These are phyloP conservation scores for Xylaria sp. DNA, from an alignment of 2,329 filamentous ascomycete genomes.

Conservation along the genomic window DNA sequence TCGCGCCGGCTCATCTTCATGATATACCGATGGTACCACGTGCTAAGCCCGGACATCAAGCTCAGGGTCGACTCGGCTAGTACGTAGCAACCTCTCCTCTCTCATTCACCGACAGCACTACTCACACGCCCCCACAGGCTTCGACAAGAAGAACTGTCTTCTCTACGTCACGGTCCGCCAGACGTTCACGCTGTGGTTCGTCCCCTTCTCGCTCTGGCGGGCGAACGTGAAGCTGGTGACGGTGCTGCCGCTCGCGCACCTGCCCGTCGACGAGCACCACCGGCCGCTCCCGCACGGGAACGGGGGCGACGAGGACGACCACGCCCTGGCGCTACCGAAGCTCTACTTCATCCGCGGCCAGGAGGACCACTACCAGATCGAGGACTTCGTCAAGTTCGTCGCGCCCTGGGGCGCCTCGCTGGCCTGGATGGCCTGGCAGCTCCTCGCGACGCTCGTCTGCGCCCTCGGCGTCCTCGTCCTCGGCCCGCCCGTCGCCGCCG, in stretches of 20 bases:
- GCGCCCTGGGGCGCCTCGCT: slow-evolving; percentile 59
- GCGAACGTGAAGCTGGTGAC: slow-evolving; percentile 69
- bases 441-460: slow-evolving; percentile 66
- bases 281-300: slow-evolving; percentile 12
- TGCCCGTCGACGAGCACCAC: slow-evolving; percentile 35
- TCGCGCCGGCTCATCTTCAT: slow-evolving; percentile 68
- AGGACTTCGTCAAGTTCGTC: slow-evolving; percentile 75
- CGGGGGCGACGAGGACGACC: slow-evolving; percentile 33
- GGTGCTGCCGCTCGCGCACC: slow-evolving; percentile 63
- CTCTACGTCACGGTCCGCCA: slow-evolving; percentile 77
- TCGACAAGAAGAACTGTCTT: slow-evolving; percentile 65
- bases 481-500: slow-evolving; percentile 5
- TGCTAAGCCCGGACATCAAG: slow-evolving; percentile 74
- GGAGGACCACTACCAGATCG: slow-evolving; percentile 80
- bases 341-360: slow-evolving; percentile 76
- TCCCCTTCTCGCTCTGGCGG: slow-evolving; percentile 68
- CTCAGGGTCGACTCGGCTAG: slow-evolving; percentile 64
- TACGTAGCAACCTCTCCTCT: slow-evolving; percentile 32
- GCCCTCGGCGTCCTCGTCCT: slow-evolving; percentile 55
- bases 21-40: slow-evolving; percentile 84
- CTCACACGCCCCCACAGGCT: slow-evolving; percentile 50
- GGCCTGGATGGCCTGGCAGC: slow-evolving; percentile 60
- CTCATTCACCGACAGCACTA: neutral
- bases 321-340: slow-evolving; percentile 19
- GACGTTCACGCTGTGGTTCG: slow-evolving; percentile 74